phyloP scores from a whole-genome alignment of 2,329 filamentous ascomycete species.

The Aspergillus caelatus region DNA sequence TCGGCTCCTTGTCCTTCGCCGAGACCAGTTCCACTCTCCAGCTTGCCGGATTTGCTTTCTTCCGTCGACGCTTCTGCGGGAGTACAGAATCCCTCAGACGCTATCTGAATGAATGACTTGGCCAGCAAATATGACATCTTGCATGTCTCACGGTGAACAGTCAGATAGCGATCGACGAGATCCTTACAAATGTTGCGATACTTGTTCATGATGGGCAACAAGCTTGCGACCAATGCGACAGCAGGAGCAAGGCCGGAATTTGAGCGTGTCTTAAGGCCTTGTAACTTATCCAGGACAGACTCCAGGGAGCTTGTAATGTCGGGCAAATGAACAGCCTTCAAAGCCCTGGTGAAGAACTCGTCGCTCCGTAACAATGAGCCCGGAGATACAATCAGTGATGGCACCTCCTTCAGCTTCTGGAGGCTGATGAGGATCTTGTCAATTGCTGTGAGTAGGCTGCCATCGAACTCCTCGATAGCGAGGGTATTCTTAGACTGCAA shows the following conservation, averaged over 20 bases:
- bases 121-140: slow-evolving; percentile 76
- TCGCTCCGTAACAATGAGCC: slow-evolving; percentile 65
- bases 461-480: slow-evolving; percentile 54
- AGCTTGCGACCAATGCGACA: slow-evolving; percentile 61
- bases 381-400: slow-evolving; percentile 61
- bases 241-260: slow-evolving; percentile 48
- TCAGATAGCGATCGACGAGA: slow-evolving; percentile 60
- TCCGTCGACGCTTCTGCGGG: slow-evolving; percentile 79
- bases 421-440: slow-evolving; percentile 79
- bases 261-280: slow-evolving; percentile 48
- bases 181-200: slow-evolving; percentile 67
- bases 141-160: slow-evolving; percentile 70
- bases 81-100: slow-evolving; percentile 85
- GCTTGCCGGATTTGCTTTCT: slow-evolving; percentile 71
- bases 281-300: slow-evolving; percentile 50
- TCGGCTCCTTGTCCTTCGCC: slow-evolving; percentile 94
- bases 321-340: slow-evolving; percentile 62
- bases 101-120: slow-evolving; percentile 76
- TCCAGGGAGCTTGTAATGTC: slow-evolving; percentile 56
- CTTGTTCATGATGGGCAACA: slow-evolving; percentile 73
- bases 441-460: slow-evolving; percentile 64
- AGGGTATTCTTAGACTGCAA: slow-evolving; percentile 22
- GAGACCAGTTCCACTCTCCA: slow-evolving; percentile 89
- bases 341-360: slow-evolving; percentile 54
- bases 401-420: slow-evolving; percentile 65